Percentiles rank a stretch among this genome's conserved stretches.
Conservation (phyloP, 2,329 filamentous ascomycete genomes). For the Purpureocillium lavendulum region DNA sequence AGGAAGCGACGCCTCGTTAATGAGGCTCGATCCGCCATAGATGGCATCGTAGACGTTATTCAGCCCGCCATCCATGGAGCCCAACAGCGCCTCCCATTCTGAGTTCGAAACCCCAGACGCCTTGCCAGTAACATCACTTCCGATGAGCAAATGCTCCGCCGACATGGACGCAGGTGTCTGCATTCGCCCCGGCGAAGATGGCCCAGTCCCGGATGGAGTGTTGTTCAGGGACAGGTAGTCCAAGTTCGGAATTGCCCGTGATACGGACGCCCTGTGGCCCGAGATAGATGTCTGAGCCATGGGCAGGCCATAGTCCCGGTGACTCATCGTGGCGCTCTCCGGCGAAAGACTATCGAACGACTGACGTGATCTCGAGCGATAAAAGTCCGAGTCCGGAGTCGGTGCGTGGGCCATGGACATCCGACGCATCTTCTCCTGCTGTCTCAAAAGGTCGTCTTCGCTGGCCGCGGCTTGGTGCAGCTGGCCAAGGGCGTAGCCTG, state of each 20-base stretch:
- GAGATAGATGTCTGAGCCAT: conserved; percentile 33
- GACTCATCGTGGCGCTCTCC: conserved; percentile 5
- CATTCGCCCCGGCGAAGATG: conserved; percentile 38
- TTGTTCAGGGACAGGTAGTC: conserved; percentile 50
- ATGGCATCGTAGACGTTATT: conserved; percentile 81
- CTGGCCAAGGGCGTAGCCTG: conserved; percentile 27
- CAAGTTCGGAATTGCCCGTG: conserved; percentile 32
- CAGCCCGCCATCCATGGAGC: conserved; percentile 69
- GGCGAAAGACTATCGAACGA: conserved; percentile 35
- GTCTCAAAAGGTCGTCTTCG: conserved; percentile 43
- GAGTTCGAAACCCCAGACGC: conserved; percentile 45
- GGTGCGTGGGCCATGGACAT: conserved; percentile 42
- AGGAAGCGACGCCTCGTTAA: conserved; percentile 35
- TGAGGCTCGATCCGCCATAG: conserved; percentile 56
- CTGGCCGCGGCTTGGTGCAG: conserved; percentile 35
- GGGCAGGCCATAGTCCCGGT: conserved; percentile 41
- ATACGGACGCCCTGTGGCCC: conserved; percentile 17
- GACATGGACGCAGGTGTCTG: conserved; percentile 15
- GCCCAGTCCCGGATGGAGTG: conserved; percentile 37
- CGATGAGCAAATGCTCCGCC: conserved; percentile 2
- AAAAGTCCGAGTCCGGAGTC: conserved; percentile 25
- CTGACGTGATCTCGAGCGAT: conserved; percentile 32
- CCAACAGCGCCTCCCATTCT: conserved; percentile 78
- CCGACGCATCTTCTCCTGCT: conserved; percentile 50
- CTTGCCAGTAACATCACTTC: conserved; percentile 17